These are phyloP conservation scores for Metschnikowia amazonensis DNA, from an alignment of 805 yeast species.

Conservation along the genomic window DNA sequence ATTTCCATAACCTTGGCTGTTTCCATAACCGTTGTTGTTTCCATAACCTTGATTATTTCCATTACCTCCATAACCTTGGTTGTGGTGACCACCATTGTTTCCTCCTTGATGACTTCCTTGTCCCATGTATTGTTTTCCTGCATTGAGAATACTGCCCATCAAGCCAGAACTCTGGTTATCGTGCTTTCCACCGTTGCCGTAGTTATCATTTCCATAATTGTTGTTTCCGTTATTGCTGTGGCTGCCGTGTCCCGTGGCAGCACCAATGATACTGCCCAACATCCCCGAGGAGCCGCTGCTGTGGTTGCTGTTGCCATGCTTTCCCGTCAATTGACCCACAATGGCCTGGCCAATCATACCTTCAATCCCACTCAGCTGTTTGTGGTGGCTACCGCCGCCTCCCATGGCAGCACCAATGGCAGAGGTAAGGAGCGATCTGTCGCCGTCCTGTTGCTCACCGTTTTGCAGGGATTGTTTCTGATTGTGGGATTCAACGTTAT, in stretches of 20 bases:
- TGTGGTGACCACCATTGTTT: constrained; percentile 3
- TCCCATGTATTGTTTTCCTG: constrained; percentile 4
- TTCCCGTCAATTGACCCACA: constrained; percentile 16
- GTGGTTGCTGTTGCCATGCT: constrained; percentile 20
- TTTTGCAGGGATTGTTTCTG: constrained; percentile 11
- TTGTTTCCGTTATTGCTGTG: constrained; percentile 6
- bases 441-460: constrained; percentile 19
- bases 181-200: constrained; percentile 1
- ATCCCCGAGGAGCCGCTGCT: constrained; percentile 9
- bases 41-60: constrained; percentile 4
- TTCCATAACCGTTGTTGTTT: constrained; percentile 3
- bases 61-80: constrained; percentile 4
- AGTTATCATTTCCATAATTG: not conserved
- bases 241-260: constrained; percentile 12
- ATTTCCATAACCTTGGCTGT: constrained; percentile 2
- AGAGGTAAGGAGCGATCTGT: constrained; percentile 24
- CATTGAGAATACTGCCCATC: constrained; percentile 1
- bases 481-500: not conserved
- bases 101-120: constrained; percentile 3
- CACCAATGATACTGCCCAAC: constrained; percentile 15
- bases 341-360: constrained; percentile 19
- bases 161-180: constrained; percentile 3
- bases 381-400: constrained; percentile 21
- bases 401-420: constrained; percentile 27
- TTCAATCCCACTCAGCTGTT: constrained; percentile 15